Evolutionary conservation across 1,284 basidiomycete genomes (phyloP).

Genomic region (Ceratobasidium sp.): DNA sequence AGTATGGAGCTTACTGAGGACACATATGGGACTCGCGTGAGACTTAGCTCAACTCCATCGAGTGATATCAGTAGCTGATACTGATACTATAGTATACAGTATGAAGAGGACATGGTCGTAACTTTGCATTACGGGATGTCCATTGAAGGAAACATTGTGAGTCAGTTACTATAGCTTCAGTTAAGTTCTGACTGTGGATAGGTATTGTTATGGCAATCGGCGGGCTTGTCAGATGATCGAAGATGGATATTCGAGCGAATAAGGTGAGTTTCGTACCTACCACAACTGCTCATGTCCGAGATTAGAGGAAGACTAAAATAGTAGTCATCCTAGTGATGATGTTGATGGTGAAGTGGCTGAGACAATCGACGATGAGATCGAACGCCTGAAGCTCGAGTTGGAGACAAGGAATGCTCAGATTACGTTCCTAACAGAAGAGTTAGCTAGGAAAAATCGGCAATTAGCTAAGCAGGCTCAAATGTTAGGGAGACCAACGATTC

Average conservation of each 20-base stretch:
- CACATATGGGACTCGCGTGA: not conserved
- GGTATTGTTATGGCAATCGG: too few species aligned
- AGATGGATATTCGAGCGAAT: slow-evolving; percentile 19
- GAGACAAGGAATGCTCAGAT: slow-evolving; percentile 6
- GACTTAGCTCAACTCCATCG: not conserved
- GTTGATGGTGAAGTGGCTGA: slow-evolving; percentile 23
- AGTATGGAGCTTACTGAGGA: not conserved
- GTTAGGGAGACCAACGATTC: not conserved
- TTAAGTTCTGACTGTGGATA: too few species aligned
- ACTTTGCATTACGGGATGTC: not conserved
- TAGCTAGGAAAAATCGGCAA: slow-evolving; percentile 20
- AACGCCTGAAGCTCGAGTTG: not conserved
- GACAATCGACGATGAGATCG: slow-evolving; percentile 1
- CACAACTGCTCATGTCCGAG: too few species aligned
- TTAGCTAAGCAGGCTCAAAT: not conserved
- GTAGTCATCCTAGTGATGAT: slow-evolving; percentile 12
- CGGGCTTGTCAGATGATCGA: not conserved
- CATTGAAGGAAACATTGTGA: too few species aligned
- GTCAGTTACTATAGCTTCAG: too few species aligned
- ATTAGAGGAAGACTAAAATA: not conserved
- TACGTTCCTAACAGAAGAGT: slow-evolving; percentile 12
- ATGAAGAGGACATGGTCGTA: slow-evolving; percentile 1
- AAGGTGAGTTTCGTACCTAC: not conserved
- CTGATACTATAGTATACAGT: not conserved
- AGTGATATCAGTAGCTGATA: not conserved